phyloP scores from a whole-genome alignment of 2,329 filamentous ascomycete species.

The Bipolaris victoriae region DNA sequence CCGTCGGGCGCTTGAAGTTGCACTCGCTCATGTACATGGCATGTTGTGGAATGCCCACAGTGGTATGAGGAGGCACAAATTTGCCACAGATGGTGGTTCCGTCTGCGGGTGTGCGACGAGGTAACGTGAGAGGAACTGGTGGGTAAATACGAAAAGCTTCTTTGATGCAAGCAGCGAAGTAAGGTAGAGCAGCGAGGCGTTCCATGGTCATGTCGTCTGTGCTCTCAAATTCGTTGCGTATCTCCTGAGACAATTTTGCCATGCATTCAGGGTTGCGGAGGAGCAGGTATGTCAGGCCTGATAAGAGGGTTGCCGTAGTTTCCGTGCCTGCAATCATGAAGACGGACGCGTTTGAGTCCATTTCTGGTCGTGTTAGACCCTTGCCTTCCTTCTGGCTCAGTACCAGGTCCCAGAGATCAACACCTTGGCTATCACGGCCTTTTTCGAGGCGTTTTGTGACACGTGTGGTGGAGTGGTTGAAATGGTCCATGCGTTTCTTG shows the following conservation, averaged over 20 bases:
- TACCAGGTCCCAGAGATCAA: slow-evolving; percentile 52
- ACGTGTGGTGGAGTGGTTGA: slow-evolving; percentile 27
- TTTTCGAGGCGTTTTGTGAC: slow-evolving; percentile 41
- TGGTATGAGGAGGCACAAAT: slow-evolving; percentile 41
- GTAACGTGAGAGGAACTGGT: slow-evolving; percentile 46
- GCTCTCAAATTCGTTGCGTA: slow-evolving; percentile 33
- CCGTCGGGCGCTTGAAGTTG: slow-evolving; percentile 46
- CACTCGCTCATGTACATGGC: slow-evolving; percentile 24
- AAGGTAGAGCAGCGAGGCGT: slow-evolving; percentile 39
- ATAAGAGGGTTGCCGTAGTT: slow-evolving; percentile 52
- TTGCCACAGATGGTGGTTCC: slow-evolving; percentile 48
- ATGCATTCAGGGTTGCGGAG: slow-evolving; percentile 37
- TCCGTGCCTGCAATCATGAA: slow-evolving; percentile 55
- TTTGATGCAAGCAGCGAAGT: slow-evolving; percentile 50
- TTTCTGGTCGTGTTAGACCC: slow-evolving; percentile 40
- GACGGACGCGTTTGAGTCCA: slow-evolving; percentile 46
- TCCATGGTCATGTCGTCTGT: slow-evolving; percentile 46
- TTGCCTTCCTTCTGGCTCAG: slow-evolving; percentile 42
- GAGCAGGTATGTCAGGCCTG: slow-evolving; percentile 47
- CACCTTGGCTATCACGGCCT: slow-evolving; percentile 27
- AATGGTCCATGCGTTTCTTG: slow-evolving; percentile 25
- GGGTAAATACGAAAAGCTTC: slow-evolving; percentile 54
- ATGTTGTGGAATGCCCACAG: slow-evolving; percentile 25
- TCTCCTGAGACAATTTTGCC: slow-evolving; percentile 36
- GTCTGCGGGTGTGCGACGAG: slow-evolving; percentile 42